Conservation (phyloP, 176 grass and related monocot genomes). For the Oryza australiensis region DNA sequence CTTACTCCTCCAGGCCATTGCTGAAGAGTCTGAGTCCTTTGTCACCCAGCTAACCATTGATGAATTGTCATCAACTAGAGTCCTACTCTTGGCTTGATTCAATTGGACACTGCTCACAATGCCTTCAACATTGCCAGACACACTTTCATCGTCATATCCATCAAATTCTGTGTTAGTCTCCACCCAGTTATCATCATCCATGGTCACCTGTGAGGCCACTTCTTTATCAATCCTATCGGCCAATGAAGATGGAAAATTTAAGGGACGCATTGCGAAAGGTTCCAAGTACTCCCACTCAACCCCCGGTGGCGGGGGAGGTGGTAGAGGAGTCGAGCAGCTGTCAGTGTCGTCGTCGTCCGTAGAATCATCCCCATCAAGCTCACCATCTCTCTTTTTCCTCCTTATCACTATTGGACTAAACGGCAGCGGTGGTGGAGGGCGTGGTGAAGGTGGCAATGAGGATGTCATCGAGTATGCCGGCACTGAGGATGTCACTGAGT, state of each 20-base stretch:
- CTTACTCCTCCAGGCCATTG: slow-evolving; percentile 47
- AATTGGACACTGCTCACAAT: slow-evolving; percentile 30
- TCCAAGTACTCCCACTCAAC: slow-evolving; percentile 65
- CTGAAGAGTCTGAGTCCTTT: slow-evolving; percentile 60
- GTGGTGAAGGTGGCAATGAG: slow-evolving; percentile 58
- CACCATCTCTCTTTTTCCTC: slow-evolving; percentile 44
- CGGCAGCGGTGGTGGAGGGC: slow-evolving; percentile 52
- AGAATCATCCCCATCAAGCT: slow-evolving; percentile 46
- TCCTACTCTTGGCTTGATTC: slow-evolving; percentile 39
- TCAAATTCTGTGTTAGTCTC: slow-evolving; percentile 64
- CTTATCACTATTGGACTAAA: slow-evolving; percentile 69
- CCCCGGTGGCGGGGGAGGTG: slow-evolving; percentile 60
- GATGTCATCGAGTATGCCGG: slow-evolving; percentile 47
- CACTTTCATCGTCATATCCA: slow-evolving; percentile 56
- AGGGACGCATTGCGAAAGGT: slow-evolving; percentile 48
- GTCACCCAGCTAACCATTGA: slow-evolving; percentile 63
- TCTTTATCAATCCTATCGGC: slow-evolving; percentile 43
- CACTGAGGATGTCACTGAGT: slow-evolving; percentile 45
- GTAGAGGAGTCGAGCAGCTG: slow-evolving; percentile 72
- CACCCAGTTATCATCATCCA: slow-evolving; percentile 68
- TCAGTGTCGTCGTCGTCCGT: slow-evolving; percentile 61
- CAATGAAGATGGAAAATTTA: slow-evolving; percentile 51
- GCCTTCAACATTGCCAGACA: slow-evolving; percentile 23
- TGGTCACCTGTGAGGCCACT: slow-evolving; percentile 38
- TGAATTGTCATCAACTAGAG: slow-evolving; percentile 56